Conservation (phyloP, 108 stramenopile species). For the Fistulifera pelliculosa region DNA sequence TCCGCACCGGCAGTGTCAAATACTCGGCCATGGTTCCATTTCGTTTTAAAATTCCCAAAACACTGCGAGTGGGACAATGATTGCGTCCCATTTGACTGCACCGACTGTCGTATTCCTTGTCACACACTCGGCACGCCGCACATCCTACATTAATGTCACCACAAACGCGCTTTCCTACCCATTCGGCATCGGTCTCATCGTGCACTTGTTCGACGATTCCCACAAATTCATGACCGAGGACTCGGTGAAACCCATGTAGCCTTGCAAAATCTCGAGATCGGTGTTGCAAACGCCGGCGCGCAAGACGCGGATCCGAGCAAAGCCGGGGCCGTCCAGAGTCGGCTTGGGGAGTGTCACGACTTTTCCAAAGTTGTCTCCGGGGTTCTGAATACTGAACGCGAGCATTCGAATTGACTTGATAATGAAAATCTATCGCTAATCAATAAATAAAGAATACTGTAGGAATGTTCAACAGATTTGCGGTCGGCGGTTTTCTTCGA, state of each 20-base stretch:
- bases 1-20: slow-evolving; percentile 48
- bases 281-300: slow-evolving; percentile 77
- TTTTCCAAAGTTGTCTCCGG: slow-evolving; percentile 24
- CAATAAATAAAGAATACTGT: no score
- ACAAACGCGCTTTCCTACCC: slow-evolving; percentile 48
- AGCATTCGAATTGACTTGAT: slow-evolving; percentile 12
- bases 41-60: slow-evolving; percentile 61
- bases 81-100: slow-evolving; percentile 20
- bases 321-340: slow-evolving; percentile 1
- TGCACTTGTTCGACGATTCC: slow-evolving; percentile 38
- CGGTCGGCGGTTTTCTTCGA: no score
- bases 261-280: slow-evolving; percentile 69
- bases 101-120: slow-evolving; percentile 11
- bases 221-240: slow-evolving; percentile 74
- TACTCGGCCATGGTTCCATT: slow-evolving; percentile 72
- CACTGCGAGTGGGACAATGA: slow-evolving; percentile 68
- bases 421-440: no score
- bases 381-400: slow-evolving; percentile 24
- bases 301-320: slow-evolving; percentile 42
- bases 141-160: slow-evolving; percentile 73
- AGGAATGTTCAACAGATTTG: no score
- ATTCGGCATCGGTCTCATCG: slow-evolving; percentile 14
- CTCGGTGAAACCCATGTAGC: slow-evolving; percentile 68
- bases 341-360: slow-evolving; percentile 8
- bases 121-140: slow-evolving; percentile 41